Evolutionary conservation across 2,329 filamentous ascomycete species (phyloP), one percentile per base, ranked within the genome.

Genomic region (Diplodia intermedia): DNA sequence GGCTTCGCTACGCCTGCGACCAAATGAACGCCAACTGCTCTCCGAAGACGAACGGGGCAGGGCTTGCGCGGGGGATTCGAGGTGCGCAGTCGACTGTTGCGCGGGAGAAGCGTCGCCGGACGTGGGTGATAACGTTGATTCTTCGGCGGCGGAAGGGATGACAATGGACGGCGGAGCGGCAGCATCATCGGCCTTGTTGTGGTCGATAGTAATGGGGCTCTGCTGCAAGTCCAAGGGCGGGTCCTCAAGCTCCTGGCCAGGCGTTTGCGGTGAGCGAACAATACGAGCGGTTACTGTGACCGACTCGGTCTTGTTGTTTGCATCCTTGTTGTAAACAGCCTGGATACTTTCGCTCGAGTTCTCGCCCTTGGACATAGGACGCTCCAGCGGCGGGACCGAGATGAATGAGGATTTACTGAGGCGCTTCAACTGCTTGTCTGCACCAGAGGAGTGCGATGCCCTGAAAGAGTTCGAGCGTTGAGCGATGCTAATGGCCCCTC

Each of bases 231-330:
- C 83, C 49, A 84, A 70, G n/a, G 77, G 75, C 14, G 61, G 85
- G 80, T 72, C 88, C 87, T 72, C 91, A 84, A 54, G n/a, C 20
- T 60, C 65, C 15, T 61, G 55, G 12, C 77, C 20, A 75, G 78
- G 77, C 77, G 77, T 2, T 68, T 74, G 74, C 69, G 72, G 73
- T 26, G 71, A 72, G 57, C 92, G 88, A 47, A 97, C 83, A 70
- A 97, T 97, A 63, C 90, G 88, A 60, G 94, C 92, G 20, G 91
- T 95, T 12, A 97, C 93, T 55, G 93, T 94, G n/a, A 97, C 88
- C 0, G 92, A 94, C 74, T 94, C 92, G 5, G 89, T 86, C 69
- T 81, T 81, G 55, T 78, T 77, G 18, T 72, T 68, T 80, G 78
- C 23, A 81, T 74, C 23, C 54, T 67, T 67, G 55, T 75, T 82